These are phyloP conservation scores for Ceratonia siliqua DNA, from an alignment of 306 rosid genomes.

Conservation along the genomic window DNA sequence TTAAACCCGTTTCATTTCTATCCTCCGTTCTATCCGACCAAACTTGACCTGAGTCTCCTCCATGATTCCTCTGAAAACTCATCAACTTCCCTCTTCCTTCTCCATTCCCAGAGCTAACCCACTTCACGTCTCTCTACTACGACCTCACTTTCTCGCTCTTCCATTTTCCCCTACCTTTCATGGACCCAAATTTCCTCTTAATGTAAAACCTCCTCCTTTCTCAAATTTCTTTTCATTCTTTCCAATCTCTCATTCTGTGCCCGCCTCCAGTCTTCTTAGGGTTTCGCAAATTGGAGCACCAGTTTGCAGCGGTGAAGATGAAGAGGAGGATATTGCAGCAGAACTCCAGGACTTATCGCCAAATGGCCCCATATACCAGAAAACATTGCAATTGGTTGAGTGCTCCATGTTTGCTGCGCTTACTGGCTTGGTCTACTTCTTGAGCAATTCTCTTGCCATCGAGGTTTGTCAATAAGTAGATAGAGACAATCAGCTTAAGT, in stretches of 20 bases:
- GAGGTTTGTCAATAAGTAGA: conserved; percentile 54
- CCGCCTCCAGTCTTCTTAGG: conserved; percentile 38
- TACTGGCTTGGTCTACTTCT: conserved; percentile 88
- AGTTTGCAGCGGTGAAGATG: conserved; percentile 40
- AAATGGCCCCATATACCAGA: conserved; percentile 63
- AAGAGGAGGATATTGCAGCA: conserved; percentile 22
- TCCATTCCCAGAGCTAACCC: conserved; percentile 44
- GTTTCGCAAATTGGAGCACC: conserved; percentile 42
- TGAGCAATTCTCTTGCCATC: conserved; percentile 89
- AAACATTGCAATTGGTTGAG: conserved; percentile 89
- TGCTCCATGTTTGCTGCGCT: conserved; percentile 99
- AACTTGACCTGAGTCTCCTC: conserved; percentile 35
- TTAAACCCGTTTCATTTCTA: neutral
- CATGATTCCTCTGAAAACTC: conserved; percentile 64
- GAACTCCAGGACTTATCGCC: conserved; percentile 69
- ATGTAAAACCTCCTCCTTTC: conserved; percentile 23
- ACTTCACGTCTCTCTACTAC: conserved; percentile 33
- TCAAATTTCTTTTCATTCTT: conserved; percentile 5
- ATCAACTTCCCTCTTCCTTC: conserved; percentile 36
- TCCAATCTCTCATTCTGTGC: conserved; percentile 19
- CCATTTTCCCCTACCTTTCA: conserved; percentile 17
- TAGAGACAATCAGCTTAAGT: neutral
- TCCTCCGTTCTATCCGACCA: neutral
- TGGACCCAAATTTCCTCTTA: conserved; percentile 21
- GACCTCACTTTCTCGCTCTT: conserved; percentile 24